Evolutionary conservation across 2,329 filamentous ascomycete genomes (phyloP).

Genomic region (Penicillium concentricum): DNA sequence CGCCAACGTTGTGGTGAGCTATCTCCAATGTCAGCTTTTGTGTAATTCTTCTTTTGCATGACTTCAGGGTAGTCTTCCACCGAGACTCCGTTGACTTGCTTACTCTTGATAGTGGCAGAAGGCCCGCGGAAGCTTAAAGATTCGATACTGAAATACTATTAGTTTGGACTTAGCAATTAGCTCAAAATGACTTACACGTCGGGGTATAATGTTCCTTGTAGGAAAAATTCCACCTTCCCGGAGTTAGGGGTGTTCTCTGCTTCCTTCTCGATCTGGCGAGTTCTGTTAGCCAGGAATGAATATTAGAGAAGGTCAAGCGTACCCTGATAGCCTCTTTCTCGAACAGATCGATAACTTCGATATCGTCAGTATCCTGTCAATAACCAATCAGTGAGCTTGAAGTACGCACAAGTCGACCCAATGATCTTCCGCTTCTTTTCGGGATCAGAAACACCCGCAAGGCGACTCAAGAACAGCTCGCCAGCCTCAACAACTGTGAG

Average conservation of each 20-base stretch:
- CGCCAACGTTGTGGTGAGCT: not conserved
- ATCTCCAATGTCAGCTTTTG: not conserved
- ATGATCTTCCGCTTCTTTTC: conserved; percentile 93
- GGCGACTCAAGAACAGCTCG: conserved; percentile 71
- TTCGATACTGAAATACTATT: conserved; percentile 50
- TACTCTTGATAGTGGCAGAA: conserved; percentile 69
- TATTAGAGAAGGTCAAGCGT: not conserved
- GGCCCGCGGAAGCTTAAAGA: conserved; percentile 72
- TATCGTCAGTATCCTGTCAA: conserved; percentile 1
- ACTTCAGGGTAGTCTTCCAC: too few species aligned
- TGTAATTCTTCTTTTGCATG: too few species aligned
- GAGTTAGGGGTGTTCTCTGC: conserved; percentile 35
- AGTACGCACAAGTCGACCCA: conserved; percentile 45
- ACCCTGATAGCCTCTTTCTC: conserved; percentile 61
- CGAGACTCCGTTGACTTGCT: too few species aligned
- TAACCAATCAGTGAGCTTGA: not conserved
- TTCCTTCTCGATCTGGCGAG: conserved; percentile 19
- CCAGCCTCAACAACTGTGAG: conserved; percentile 80
- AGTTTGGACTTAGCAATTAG: not conserved
- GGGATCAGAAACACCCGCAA: conserved; percentile 74
- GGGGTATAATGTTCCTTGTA: conserved; percentile 83
- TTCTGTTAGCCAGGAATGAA: not conserved
- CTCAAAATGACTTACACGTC: conserved; percentile 49
- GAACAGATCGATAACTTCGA: conserved; percentile 78
- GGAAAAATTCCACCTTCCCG: conserved; percentile 73